phyloP scores from a whole-genome alignment of 495 filamentous ascomycete genomes.

The Penicillium canescens region DNA sequence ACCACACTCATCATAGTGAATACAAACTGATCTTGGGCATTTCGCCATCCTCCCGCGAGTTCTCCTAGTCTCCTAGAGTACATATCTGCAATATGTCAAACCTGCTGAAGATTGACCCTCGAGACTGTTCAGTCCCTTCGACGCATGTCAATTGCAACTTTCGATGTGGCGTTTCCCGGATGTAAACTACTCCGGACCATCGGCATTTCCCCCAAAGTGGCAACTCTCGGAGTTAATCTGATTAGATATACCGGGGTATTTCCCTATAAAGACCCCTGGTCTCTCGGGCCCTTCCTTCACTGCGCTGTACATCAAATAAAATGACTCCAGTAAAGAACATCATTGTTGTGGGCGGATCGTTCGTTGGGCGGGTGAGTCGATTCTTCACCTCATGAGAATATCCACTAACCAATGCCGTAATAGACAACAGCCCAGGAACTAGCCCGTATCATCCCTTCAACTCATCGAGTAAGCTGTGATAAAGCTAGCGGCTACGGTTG shows the following conservation, averaged over 20 bases:
- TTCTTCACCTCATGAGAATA: neutral
- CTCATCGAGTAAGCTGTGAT: slow-evolving; percentile 27
- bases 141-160: neutral
- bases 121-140: too few relatives aligned
- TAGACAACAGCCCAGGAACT: slow-evolving; percentile 41
- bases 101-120: too few relatives aligned
- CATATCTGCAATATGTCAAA: too few relatives aligned
- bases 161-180: neutral
- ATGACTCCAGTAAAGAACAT: slow-evolving; percentile 38
- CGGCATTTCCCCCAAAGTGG: neutral
- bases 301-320: neutral
- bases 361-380: slow-evolving; percentile 37
- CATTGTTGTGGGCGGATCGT: slow-evolving; percentile 44
- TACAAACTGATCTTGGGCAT: too few relatives aligned
- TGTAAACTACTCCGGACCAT: neutral
- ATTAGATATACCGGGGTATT: slow-evolving; percentile 7
- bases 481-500: neutral
- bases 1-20: too few relatives aligned
- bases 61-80: too few relatives aligned
- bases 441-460: slow-evolving; percentile 34
- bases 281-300: neutral
- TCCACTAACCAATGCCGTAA: slow-evolving; percentile 8
- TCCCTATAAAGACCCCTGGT: neutral
- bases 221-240: slow-evolving; percentile 9
- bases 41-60: too few relatives aligned